A percentile compares a stretch with the other conserved stretches of the same genome.
These are phyloP conservation scores for Nicotiana knightiana DNA, from an alignment of 257 asterid species.

Conservation along the genomic window DNA sequence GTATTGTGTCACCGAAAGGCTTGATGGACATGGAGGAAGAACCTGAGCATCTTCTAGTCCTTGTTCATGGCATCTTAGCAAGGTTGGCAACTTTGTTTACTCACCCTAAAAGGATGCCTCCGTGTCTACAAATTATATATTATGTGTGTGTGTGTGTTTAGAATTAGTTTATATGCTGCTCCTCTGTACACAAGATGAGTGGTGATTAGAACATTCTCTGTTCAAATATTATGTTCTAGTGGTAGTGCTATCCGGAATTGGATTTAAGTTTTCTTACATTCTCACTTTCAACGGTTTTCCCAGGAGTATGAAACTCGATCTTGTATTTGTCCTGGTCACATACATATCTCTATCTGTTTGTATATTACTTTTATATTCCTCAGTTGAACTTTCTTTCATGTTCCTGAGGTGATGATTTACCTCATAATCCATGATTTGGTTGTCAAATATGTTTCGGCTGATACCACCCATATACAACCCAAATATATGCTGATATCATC, in stretches of 20 bases:
- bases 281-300: background rate
- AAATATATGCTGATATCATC: background rate
- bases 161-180: no score
- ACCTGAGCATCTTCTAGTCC: conserved; percentile 96
- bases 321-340: background rate
- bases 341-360: background rate
- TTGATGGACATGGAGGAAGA: conserved; percentile 33
- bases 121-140: background rate
- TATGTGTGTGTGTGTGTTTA: background rate
- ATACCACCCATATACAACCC: background rate
- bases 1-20: conserved; percentile 35
- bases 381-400: background rate
- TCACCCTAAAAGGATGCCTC: background rate
- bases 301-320: background rate
- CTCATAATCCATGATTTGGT: background rate
- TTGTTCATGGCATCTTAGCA: conserved; percentile 94
- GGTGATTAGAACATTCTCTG: no score
- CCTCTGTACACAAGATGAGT: no score
- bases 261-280: background rate
- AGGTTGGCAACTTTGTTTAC: conserved; percentile 36
- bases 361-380: background rate
- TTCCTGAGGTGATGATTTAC: background rate
- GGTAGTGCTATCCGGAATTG: background rate
- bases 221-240: no score
- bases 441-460: background rate